phyloP scores from a whole-genome alignment of 75 land plant genomes.

The Pinus albicaulis region DNA sequence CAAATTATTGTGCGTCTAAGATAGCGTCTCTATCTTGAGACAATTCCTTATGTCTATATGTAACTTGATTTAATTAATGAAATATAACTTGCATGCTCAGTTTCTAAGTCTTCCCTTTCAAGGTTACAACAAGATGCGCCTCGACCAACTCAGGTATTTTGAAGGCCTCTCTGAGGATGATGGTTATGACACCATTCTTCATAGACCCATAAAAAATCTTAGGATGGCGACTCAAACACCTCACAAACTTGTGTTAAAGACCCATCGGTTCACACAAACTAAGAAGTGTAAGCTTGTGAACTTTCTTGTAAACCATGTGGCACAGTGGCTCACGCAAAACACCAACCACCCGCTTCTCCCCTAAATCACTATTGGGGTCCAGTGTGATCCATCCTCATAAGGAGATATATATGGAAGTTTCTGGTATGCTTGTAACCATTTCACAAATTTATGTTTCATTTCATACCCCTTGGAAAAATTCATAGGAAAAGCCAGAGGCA shows the following conservation, averaged over 20 bases:
- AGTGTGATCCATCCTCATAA: constrained; percentile 39
- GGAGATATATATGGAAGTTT: constrained; percentile 73
- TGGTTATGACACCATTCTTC: constrained; percentile 13
- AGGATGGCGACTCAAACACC: constrained; percentile 45
- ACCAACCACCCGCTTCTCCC: constrained; percentile 57
- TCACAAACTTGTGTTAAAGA: constrained; percentile 39
- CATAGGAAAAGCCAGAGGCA: constrained; percentile 37
- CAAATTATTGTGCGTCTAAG: no score
- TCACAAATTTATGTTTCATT: constrained; percentile 47
- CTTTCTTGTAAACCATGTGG: constrained; percentile 54
- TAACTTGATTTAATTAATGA: no score
- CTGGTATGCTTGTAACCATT: constrained; percentile 72
- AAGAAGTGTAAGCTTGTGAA: constrained; percentile 38
- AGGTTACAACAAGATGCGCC: no score
- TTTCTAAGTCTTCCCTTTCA: no score
- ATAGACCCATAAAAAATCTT: constrained; percentile 71
- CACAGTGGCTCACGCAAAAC: constrained; percentile 66
- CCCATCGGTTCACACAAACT: constrained; percentile 45
- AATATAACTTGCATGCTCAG: no score
- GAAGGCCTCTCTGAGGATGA: no score
- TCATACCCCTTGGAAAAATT: constrained; percentile 37
- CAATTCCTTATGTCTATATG: no score
- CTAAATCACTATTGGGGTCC: constrained; percentile 26
- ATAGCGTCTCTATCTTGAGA: no score
- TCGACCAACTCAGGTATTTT: no score